Conservation (phyloP, 2,329 filamentous ascomycete genomes). For the Colletotrichum sp. region DNA sequence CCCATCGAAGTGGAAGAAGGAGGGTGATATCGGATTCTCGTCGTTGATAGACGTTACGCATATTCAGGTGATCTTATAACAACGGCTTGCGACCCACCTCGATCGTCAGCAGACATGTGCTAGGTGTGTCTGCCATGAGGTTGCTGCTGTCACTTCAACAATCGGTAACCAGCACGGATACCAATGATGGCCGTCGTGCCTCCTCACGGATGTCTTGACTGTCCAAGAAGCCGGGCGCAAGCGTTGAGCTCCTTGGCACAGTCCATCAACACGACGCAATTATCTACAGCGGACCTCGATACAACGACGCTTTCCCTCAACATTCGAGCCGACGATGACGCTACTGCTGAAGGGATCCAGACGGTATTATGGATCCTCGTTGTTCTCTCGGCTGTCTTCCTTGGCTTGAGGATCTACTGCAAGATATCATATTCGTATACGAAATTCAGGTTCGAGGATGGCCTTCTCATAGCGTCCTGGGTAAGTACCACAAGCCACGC, state of each 20-base stretch:
- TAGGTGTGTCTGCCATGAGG: neutral
- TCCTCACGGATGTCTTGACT: neutral
- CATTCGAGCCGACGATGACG: slow-evolving; percentile 4
- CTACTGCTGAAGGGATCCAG: neutral
- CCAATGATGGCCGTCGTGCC: slow-evolving; percentile 18
- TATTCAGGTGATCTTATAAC: neutral
- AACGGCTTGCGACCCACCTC: neutral
- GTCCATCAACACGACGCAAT: neutral
- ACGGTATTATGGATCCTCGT: slow-evolving; percentile 25
- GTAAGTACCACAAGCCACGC: slow-evolving; percentile 5
- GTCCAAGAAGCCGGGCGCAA: neutral
- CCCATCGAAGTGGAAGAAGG: neutral
- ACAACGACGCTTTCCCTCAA: neutral
- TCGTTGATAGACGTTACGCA: neutral
- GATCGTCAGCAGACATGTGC: neutral
- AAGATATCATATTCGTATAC: slow-evolving; percentile 25
- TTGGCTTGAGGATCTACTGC: slow-evolving; percentile 28
- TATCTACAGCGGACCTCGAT: neutral
- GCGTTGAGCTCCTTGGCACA: neutral
- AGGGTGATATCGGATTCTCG: neutral
- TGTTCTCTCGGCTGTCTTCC: slow-evolving; percentile 22
- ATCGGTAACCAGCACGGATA: neutral
- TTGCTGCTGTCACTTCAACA: neutral
- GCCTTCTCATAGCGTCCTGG: slow-evolving; percentile 27
- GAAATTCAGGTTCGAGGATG: slow-evolving; percentile 31